Evolutionary conservation across 2,329 filamentous ascomycete genomes (phyloP).

Genomic region (Alternaria angustiovoidea): DNA sequence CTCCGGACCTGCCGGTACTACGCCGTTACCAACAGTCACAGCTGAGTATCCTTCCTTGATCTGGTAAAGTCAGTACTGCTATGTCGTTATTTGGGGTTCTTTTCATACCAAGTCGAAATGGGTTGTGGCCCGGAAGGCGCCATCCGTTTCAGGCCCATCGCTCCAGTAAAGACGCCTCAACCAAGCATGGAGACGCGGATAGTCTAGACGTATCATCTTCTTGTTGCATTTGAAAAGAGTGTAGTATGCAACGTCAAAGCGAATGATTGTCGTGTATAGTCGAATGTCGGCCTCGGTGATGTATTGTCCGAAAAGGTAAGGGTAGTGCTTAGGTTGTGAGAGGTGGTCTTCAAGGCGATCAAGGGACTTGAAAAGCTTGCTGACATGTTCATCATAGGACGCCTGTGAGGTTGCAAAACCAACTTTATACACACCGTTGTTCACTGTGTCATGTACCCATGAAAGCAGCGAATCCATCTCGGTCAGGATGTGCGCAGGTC

Average conservation of each 20-base stretch:
- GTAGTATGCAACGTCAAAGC: conserved; percentile 63
- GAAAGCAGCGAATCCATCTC: conserved; percentile 77
- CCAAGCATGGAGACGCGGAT: conserved; percentile 82
- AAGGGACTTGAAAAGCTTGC: conserved; percentile 75
- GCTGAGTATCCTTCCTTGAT: conserved; percentile 43
- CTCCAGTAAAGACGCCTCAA: conserved; percentile 86
- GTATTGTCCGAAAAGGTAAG: conserved; percentile 76
- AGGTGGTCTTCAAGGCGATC: conserved; percentile 80
- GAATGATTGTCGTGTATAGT: conserved; percentile 66
- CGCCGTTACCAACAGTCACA: conserved; percentile 32
- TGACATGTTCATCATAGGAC: conserved; percentile 80
- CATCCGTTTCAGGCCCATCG: conserved; percentile 38
- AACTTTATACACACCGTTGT: conserved; percentile 65
- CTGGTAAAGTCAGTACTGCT: conserved; percentile 22
- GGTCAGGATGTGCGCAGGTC: conserved; percentile 68
- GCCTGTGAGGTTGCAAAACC: conserved; percentile 86
- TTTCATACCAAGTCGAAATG: conserved; percentile 35
- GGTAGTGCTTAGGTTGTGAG: conserved; percentile 56
- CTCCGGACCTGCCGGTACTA: conserved; percentile 32
- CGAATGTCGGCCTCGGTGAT: conserved; percentile 60
- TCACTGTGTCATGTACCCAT: conserved; percentile 76
- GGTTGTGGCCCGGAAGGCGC: conserved; percentile 42
- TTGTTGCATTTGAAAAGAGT: conserved; percentile 78
- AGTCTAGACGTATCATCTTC: conserved; percentile 82
- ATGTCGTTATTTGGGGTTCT: neutral